Percentiles rank a stretch among this genome's conserved stretches.
Conservation (phyloP, 1,284 basidiomycete genomes). For the Ceratobasidium sp. region DNA sequence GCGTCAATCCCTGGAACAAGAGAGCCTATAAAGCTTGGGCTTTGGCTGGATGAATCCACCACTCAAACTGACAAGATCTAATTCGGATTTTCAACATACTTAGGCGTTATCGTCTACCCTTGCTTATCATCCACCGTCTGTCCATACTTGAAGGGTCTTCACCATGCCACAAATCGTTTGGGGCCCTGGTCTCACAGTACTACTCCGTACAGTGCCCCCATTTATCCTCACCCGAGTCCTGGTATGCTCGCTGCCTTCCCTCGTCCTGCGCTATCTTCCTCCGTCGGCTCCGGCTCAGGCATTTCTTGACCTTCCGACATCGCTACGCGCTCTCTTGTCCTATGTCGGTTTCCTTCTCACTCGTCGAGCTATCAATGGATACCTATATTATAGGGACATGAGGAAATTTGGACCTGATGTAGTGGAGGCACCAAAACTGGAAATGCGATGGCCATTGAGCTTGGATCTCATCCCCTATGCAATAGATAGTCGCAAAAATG, state of each 20-base stretch:
- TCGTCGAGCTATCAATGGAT: not conserved
- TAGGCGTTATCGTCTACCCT: too few species aligned
- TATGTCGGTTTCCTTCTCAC: not conserved
- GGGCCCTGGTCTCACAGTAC: conserved; percentile 29
- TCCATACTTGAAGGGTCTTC: not conserved
- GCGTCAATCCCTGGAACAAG: not conserved
- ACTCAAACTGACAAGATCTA: not conserved
- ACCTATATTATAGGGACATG: not conserved
- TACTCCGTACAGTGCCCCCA: conserved; percentile 6
- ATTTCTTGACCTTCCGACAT: conserved; percentile 17
- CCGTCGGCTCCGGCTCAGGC: not conserved
- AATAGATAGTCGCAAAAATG: not conserved
- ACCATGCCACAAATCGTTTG: conserved; percentile 9
- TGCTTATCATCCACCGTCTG: not conserved
- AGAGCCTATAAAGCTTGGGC: not conserved
- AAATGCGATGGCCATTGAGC: conserved; percentile 21
- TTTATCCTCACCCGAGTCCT: conserved; percentile 13
- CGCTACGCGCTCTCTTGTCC: not conserved
- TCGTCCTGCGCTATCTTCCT: conserved; percentile 18
- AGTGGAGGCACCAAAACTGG: conserved; percentile 10
- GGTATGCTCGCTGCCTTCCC: not conserved
- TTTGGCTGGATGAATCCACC: not conserved
- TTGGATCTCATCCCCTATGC: conserved; percentile 13
- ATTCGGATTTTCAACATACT: too few species aligned
- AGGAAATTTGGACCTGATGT: conserved; percentile 38